Evolutionary conservation across 2,329 filamentous ascomycete species (phyloP), one percentile per base, ranked within the genome.

Genomic region (Trichoderma atroviride): DNA sequence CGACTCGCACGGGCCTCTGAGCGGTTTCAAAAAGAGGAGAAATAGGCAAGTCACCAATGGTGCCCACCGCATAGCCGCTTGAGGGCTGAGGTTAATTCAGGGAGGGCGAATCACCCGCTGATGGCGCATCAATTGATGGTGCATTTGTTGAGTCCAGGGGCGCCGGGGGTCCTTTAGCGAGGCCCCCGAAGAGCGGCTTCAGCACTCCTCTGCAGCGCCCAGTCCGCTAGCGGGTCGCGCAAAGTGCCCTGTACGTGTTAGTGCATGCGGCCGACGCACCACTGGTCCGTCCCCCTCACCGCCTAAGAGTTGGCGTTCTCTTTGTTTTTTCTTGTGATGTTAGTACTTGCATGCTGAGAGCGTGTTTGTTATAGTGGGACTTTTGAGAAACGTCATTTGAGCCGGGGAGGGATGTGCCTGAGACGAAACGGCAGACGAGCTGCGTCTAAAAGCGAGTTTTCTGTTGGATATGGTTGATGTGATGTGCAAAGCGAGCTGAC

Each of bases 111-210:
- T 66, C 29, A 35, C 31, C 47, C 60, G 22, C 22, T 53, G 43
- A 35, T 22, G 19, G 29, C 29, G 61, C 61, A 31, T 31, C 62
- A 33, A 33, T 31, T 31, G 29, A 31, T 31, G 29, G 29, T 6
- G 19, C 31, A 33, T 50, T 66, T 66, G 63, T 66, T 66, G 63
- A 66, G 53, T 9, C 63, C 63, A 66, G 63, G 63, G 53, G 37
- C 53, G 53, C 37, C 53, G 56, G 63, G 53, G 37, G 33, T 0
- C 24, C 53, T n/a, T 37, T 57, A 66, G 63, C 63, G 53, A 37
- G n/a, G 33, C n/a, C n/a, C n/a, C 10, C 27, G 9, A 11, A 56
- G 16, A 64, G 62, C 62, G 62, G 62, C 62, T 53, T 56, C 62
- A 57, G 52, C 62, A 57, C 52, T 24, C 24, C 52, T 40, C 43